Base-by-base conservation (phyloP, 2,329 filamentous ascomycete genomes). In the Cryphonectria parasitica region DNA sequence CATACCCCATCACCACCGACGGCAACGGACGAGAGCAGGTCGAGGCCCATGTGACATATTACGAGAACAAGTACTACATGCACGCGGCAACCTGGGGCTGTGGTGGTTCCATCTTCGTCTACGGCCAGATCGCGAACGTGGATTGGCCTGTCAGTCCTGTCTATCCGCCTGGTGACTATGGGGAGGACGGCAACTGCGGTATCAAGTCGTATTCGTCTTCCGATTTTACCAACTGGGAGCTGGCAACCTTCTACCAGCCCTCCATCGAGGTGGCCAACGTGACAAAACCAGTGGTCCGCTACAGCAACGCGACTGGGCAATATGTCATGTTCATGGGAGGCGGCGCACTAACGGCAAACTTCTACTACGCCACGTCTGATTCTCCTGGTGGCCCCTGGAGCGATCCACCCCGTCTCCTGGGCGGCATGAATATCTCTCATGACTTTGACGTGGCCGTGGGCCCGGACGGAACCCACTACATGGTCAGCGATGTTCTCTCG, bases 251-350 rank as follows among this genome's bases (percentile, higher is more conserved):
- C 49, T 54, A 54, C 49, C 49, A 54, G 25, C 49, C 49, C 2
- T 54, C 49, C 49, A 28, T 28, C n/a, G 49, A 54, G 8, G 49
- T 54, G 1, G 49, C 49, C 49, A 54, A 54, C 49, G 49, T 54
- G 25, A 54, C 49, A 6, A 54, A 54, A 22, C 49, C 49, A 1
- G 49, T 54, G 11, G 49, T 54, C 49, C 49, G 49, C 25, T 54
- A 54, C 13, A 54, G 49, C 49, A 54, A 54, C 15, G 49, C 49
- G 10, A 54, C 49, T 7, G 49, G n/a, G 15, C n/a, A 54, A 54
- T 54, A 54, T 28, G n/a, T 54, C 49, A 54, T 54, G 49, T 54
- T 54, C 49, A 54, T 54, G 49, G 49, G 49, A 15, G 49, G 49
- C 25, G 49, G 49, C 13, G n/a, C 22, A 2, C 11, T 25, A 17